phyloP scores from a whole-genome alignment of 768 basidiomycete genomes.

The Lentinula guzmanii region DNA sequence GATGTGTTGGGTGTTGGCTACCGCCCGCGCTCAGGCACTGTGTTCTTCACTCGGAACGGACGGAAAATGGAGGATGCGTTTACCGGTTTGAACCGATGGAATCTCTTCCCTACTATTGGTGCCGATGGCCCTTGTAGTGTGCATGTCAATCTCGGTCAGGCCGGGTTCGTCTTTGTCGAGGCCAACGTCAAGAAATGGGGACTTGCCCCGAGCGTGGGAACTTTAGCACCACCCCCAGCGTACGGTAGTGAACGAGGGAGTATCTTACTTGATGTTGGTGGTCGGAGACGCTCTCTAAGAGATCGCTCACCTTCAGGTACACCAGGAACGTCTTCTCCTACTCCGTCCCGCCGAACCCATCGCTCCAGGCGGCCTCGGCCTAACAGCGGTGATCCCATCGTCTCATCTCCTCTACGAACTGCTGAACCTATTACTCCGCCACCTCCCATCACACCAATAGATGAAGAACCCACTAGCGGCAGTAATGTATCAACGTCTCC shows the following conservation, averaged over 20 bases:
- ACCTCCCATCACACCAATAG: slow-evolving; percentile 74
- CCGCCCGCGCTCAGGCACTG: slow-evolving; percentile 91
- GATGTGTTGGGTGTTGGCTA: slow-evolving; percentile 96
- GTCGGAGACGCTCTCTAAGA: slow-evolving; percentile 35
- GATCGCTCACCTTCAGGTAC: slow-evolving; percentile 37
- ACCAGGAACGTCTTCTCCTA: slow-evolving; percentile 34
- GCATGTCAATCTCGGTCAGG: slow-evolving; percentile 96
- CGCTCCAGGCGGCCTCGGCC: slow-evolving; percentile 52
- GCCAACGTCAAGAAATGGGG: slow-evolving; percentile 99
- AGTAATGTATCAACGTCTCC: slow-evolving; percentile 46
- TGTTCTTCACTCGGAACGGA: slow-evolving; percentile 99
- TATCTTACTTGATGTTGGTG: slow-evolving; percentile 89
- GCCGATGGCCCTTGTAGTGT: slow-evolving; percentile 95
- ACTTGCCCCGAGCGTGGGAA: slow-evolving; percentile 93
- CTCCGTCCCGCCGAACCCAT: slow-evolving; percentile 49
- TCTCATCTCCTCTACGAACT: slow-evolving; percentile 63
- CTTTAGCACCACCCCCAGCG: slow-evolving; percentile 94
- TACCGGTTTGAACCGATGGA: slow-evolving; percentile 81
- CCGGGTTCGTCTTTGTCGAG: slow-evolving; percentile 98
- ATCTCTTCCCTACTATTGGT: slow-evolving; percentile 95
- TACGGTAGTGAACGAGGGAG: slow-evolving; percentile 97
- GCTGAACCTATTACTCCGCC: slow-evolving; percentile 47
- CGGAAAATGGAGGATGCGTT: slow-evolving; percentile 96
- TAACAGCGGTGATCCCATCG: slow-evolving; percentile 34
- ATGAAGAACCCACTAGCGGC: slow-evolving; percentile 45